A percentile compares a stretch with the other conserved stretches of the same genome.
Conservation (phyloP, 1,284 basidiomycete species). For the Ceratobasidium papillatum region DNA sequence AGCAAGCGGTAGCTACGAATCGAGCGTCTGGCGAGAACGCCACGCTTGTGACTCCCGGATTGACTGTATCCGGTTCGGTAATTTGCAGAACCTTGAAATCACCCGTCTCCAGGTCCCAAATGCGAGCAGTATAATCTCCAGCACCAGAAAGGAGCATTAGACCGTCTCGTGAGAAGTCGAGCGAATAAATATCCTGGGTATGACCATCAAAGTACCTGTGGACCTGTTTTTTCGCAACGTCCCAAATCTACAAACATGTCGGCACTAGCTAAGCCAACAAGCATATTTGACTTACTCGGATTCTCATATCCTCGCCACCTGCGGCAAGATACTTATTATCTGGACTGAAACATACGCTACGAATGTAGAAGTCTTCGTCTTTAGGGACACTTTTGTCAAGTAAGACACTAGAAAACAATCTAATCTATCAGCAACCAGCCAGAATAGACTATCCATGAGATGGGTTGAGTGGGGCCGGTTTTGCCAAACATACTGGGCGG, state of each 20-base stretch:
- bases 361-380: slow-evolving; percentile 80
- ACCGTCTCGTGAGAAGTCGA: slow-evolving; percentile 86
- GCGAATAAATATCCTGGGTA: slow-evolving; percentile 89
- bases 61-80: slow-evolving; percentile 63
- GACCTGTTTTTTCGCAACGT: slow-evolving; percentile 77
- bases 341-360: slow-evolving; percentile 84
- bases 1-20: slow-evolving; percentile 81
- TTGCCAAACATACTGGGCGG: neutral
- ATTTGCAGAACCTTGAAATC: slow-evolving; percentile 67
- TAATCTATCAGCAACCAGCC: neutral
- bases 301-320: slow-evolving; percentile 84
- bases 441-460: neutral
- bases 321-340: slow-evolving; percentile 84
- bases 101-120: slow-evolving; percentile 83
- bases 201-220: slow-evolving; percentile 82
- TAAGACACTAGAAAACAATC: slow-evolving; percentile 62
- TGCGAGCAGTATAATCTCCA: slow-evolving; percentile 85
- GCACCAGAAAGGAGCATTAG: slow-evolving; percentile 87
- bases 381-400: slow-evolving; percentile 73
- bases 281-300: slow-evolving; percentile 66
- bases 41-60: slow-evolving; percentile 82
- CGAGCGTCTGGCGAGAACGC: slow-evolving; percentile 83
- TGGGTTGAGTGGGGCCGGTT: neutral
- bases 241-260: slow-evolving; percentile 74
- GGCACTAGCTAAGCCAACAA: slow-evolving; percentile 26